Evolutionary conservation across 2,329 filamentous ascomycete genomes (phyloP).

Genomic region (Huntiella abstrusa): DNA sequence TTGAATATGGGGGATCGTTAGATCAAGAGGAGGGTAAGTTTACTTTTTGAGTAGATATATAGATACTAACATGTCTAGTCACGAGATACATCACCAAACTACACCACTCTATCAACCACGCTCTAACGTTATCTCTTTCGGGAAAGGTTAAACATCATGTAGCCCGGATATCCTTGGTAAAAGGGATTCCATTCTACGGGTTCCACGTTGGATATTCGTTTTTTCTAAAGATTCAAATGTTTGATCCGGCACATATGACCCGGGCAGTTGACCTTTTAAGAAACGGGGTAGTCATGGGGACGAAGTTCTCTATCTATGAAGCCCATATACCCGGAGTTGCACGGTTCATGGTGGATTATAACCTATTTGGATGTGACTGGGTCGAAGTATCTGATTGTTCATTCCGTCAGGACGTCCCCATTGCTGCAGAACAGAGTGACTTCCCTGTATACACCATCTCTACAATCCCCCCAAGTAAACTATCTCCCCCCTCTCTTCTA

Average conservation of each 20-base stretch:
- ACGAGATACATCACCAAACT: constrained; percentile 57
- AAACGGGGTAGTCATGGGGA: constrained; percentile 73
- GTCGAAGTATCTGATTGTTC: constrained; percentile 15
- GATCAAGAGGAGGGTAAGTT: constrained; percentile 43
- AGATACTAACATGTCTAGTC: constrained; percentile 28
- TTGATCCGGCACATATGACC: constrained; percentile 76
- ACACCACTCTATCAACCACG: constrained; percentile 78
- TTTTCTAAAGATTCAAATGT: constrained; percentile 87
- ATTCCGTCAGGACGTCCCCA: too few relatives aligned
- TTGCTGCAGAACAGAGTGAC: too few relatives aligned
- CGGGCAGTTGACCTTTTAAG: constrained; percentile 70
- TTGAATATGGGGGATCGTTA: constrained; percentile 61
- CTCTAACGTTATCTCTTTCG: constrained; percentile 68
- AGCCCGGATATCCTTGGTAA: constrained; percentile 77
- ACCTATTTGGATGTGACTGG: constrained; percentile 67
- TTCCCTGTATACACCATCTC: too few relatives aligned
- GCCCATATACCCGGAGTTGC: constrained; percentile 80
- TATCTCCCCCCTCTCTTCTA: constrained; percentile 64
- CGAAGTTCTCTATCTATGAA: constrained; percentile 77
- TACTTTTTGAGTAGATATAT: background rate
- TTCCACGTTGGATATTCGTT: constrained; percentile 82
- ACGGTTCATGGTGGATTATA: constrained; percentile 98
- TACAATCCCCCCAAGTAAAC: constrained; percentile 23
- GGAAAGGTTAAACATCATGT: constrained; percentile 34
- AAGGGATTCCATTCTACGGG: constrained; percentile 89